These are phyloP conservation scores for Colletotrichum australisinense DNA, from an alignment of 2,329 filamentous ascomycete genomes.

Conservation along the genomic window DNA sequence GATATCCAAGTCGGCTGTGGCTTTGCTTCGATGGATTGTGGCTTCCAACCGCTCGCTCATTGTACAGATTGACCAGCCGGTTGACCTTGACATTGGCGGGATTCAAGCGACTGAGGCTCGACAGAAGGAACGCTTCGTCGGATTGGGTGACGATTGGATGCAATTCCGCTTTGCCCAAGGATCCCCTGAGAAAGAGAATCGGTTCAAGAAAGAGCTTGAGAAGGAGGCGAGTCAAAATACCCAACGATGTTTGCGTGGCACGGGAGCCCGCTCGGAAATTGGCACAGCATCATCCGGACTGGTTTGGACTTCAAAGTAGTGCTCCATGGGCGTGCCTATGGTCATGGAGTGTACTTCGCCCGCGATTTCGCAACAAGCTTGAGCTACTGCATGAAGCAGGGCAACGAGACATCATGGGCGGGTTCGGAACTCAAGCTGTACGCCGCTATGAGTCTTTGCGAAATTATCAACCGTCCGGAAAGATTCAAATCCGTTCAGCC, in stretches of 20 bases:
- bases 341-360: constrained; percentile 87
- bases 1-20: constrained; percentile 73
- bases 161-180: constrained; percentile 93
- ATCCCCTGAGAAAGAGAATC: constrained; percentile 85
- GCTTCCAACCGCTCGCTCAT: constrained; percentile 92
- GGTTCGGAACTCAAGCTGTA: constrained; percentile 71
- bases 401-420: constrained; percentile 69
- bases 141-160: constrained; percentile 71
- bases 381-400: constrained; percentile 52
- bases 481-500: constrained; percentile 68
- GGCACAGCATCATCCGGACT: constrained; percentile 89
- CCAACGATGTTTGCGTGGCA: constrained; percentile 91
- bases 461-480: constrained; percentile 80
- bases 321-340: constrained; percentile 75
- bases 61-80: constrained; percentile 72
- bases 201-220: constrained; percentile 74
- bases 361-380: constrained; percentile 66
- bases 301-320: constrained; percentile 78
- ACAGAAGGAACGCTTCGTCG: constrained; percentile 65
- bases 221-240: constrained; percentile 52
- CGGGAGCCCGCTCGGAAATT: constrained; percentile 80
- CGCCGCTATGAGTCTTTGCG: constrained; percentile 79
- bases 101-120: constrained; percentile 3
- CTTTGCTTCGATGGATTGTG: constrained; percentile 86
- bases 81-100: constrained; percentile 10